A percentile compares a stretch with the other conserved stretches of the same genome.
phyloP scores from a whole-genome alignment of 169 alveolate genomes.

The Babesia gibsoni region DNA sequence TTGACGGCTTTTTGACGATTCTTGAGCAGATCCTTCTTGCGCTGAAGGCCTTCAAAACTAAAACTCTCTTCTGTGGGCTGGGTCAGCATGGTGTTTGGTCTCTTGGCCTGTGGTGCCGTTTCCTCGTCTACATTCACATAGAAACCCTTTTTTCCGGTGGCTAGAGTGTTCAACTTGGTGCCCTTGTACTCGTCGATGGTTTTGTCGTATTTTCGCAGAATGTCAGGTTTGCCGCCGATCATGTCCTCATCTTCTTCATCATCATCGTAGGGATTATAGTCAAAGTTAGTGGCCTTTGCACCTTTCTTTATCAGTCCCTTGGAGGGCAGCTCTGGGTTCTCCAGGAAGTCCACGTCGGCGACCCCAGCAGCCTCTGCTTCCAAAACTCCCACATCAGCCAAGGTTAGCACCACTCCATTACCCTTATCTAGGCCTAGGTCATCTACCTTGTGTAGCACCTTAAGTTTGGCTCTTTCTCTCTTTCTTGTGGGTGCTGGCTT shows the following conservation, averaged over 20 bases:
- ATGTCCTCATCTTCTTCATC: slow-evolving; percentile 19
- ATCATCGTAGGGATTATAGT: slow-evolving; percentile 59
- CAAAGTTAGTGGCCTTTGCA: slow-evolving; percentile 1
- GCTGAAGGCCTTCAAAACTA: slow-evolving; percentile 24
- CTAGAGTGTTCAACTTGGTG: slow-evolving; percentile 17
- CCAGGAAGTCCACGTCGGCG: slow-evolving; percentile 60
- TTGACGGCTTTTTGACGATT: slow-evolving; percentile 34
- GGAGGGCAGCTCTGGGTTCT: slow-evolving; percentile 40
- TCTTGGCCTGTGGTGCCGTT: not conserved
- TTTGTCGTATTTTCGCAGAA: slow-evolving; percentile 47
- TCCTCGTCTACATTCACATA: slow-evolving; percentile 22
- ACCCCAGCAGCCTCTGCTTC: slow-evolving; percentile 62
- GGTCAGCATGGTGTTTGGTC: not conserved
- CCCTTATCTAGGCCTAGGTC: slow-evolving; percentile 46
- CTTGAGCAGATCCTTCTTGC: slow-evolving; percentile 42
- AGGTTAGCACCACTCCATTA: slow-evolving; percentile 44
- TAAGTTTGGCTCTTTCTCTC: slow-evolving; percentile 13
- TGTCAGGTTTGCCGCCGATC: slow-evolving; percentile 15
- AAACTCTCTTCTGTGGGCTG: slow-evolving; percentile 41
- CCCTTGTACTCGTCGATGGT: slow-evolving; percentile 52
- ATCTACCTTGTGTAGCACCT: slow-evolving; percentile 55
- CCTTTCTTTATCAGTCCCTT: slow-evolving; percentile 13
- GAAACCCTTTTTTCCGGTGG: slow-evolving; percentile 44
- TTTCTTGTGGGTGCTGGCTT: not conserved
- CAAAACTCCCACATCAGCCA: slow-evolving; percentile 56